Evolutionary conservation across 768 basidiomycete genomes (phyloP).

Genomic region (Gloeostereum incarnatum): DNA sequence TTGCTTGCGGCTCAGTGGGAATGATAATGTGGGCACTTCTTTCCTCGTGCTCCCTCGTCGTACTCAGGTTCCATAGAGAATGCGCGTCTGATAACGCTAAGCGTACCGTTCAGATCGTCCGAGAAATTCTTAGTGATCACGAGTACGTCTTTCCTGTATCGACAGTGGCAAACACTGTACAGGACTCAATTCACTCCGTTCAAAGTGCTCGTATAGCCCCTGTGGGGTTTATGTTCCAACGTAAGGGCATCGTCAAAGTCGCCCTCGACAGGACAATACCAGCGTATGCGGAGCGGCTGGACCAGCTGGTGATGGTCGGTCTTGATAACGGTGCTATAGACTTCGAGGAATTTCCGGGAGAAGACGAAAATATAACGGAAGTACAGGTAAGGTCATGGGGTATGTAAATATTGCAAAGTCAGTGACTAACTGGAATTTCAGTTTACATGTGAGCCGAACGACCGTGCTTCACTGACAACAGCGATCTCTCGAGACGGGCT

Average conservation of each 20-base stretch:
- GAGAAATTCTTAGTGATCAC: constrained; percentile 38
- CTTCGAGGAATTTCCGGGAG: constrained; percentile 35
- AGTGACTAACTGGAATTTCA: constrained; percentile 11
- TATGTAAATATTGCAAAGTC: constrained; percentile 6
- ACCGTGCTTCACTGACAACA: constrained; percentile 26
- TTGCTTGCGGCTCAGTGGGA: constrained; percentile 49
- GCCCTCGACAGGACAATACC: constrained; percentile 22
- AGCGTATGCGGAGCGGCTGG: constrained; percentile 17
- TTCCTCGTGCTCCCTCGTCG: neutral
- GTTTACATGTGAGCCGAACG: constrained; percentile 36
- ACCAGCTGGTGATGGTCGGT: constrained; percentile 28
- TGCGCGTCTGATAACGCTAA: constrained; percentile 57
- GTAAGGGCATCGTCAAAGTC: constrained; percentile 43
- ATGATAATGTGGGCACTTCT: constrained; percentile 44
- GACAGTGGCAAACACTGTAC: neutral
- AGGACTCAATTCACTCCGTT: neutral
- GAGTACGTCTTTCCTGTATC: constrained; percentile 34
- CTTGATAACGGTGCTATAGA: constrained; percentile 34
- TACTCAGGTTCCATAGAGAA: constrained; percentile 30
- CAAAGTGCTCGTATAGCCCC: constrained; percentile 51
- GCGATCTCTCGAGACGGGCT: constrained; percentile 20
- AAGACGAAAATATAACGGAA: constrained; percentile 19
- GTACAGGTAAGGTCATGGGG: constrained; percentile 25
- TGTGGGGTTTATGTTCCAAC: constrained; percentile 57
- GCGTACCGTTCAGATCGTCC: constrained; percentile 49